Evolutionary conservation across 805 yeast species (phyloP).

Genomic region (Kodamaea hsintzibuensis): DNA sequence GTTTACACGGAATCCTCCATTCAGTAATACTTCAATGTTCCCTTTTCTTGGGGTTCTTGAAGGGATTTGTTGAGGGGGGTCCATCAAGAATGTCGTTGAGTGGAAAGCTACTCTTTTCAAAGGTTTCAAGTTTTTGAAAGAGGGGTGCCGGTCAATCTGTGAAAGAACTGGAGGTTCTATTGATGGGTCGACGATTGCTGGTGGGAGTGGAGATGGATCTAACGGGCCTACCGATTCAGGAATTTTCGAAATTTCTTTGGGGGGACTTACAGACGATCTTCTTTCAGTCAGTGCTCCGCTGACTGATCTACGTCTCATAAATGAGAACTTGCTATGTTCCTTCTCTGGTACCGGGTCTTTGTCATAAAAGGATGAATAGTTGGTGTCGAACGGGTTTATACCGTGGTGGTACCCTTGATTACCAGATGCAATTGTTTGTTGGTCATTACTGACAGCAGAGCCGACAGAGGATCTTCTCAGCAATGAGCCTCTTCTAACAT

Average conservation of each 20-base stretch:
- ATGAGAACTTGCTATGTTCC: constrained; percentile 23
- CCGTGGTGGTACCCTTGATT: constrained; percentile 2
- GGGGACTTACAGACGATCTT: constrained; percentile 1
- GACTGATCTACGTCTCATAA: constrained; percentile 26
- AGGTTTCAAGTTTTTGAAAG: constrained; percentile 34
- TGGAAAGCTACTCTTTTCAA: constrained; percentile 46
- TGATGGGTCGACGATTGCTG: constrained; percentile 6
- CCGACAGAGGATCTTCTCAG: constrained; percentile 12
- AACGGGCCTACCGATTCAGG: constrained; percentile 1
- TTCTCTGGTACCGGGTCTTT: not conserved
- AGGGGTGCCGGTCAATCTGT: constrained; percentile 16
- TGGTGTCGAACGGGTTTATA: constrained; percentile 9
- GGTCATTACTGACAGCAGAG: not conserved
- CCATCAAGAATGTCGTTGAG: constrained; percentile 41
- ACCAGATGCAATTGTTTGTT: not conserved
- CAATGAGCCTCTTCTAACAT: constrained; percentile 18
- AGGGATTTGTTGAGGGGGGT: constrained; percentile 93
- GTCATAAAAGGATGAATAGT: not conserved
- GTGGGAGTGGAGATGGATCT: constrained; percentile 5
- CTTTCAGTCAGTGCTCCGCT: constrained; percentile 11
- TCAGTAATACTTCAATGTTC: constrained; percentile 58
- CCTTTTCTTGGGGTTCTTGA: constrained; percentile 81
- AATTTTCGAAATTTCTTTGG: not conserved
- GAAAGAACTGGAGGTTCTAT: not conserved
- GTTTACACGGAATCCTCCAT: constrained; percentile 54